Conservation (phyloP, 371 early-diverging fungal species). For the Mortierella sp. region DNA sequence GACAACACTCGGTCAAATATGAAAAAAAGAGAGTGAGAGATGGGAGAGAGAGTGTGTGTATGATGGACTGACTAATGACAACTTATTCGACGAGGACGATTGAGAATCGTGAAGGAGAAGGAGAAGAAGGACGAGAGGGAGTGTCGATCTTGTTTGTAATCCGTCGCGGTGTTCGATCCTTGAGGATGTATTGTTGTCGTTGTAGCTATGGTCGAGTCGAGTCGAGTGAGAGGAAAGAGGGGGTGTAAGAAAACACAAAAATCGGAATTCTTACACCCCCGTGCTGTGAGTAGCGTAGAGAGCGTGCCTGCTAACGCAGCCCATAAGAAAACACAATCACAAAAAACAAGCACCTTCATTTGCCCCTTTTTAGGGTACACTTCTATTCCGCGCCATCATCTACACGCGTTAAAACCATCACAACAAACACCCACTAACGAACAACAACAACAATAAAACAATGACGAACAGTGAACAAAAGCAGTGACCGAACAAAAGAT, state of each 20-base stretch:
- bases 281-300: background rate
- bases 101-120: background rate
- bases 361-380: background rate
- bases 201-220: background rate
- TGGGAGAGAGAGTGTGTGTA: background rate
- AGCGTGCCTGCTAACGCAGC: background rate
- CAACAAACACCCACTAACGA: background rate
- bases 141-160: conserved; percentile 1
- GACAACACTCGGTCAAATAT: background rate
- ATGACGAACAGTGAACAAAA: background rate
- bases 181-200: background rate
- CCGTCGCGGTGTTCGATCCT: conserved; percentile 5
- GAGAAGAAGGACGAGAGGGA: background rate
- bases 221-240: background rate
- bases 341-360: background rate
- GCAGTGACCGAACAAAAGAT: background rate
- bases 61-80: background rate
- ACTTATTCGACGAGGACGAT: background rate
- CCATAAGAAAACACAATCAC: background rate
- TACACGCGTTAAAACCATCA: background rate
- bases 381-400: background rate
- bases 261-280: background rate
- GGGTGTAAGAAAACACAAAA: conserved; percentile 2
- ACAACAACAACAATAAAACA: background rate
- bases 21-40: too few species aligned